Base-by-base conservation (phyloP, 768 basidiomycete species). In the Mycena pura region DNA sequence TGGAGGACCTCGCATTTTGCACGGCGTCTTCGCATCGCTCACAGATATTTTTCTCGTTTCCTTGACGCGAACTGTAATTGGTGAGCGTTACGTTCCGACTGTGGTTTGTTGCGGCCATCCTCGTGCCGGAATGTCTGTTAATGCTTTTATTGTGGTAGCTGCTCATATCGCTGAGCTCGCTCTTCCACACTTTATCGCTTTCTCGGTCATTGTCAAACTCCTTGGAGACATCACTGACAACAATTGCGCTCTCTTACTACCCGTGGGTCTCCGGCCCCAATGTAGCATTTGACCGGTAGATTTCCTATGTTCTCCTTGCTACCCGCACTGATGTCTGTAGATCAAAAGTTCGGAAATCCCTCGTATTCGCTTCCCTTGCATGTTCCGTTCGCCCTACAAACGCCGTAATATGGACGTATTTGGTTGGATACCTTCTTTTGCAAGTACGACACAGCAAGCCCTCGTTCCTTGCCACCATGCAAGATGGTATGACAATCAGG, bases 161-260 rank as follows among this genome's bases (percentile, higher is more conserved):
- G 34, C 81, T 95, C 60, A 72, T 99, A 34, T 93, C 94, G 25
- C 70, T 96, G 49, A 86, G 89, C 1, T 96, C 93, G 5, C 86
- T 96, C 70, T 99, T 98, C 77, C 86, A 99, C 74, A 86, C 85
- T 0, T 80, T 96, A 51, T 84, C 92, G 1, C 78, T 97, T 24
- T 91, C 95, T 4, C 85, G 97, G 32, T 92, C 95, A 1, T 77
- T 99, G 51, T 96, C 94, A 28, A 99, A 98, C 71, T 96, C 95
- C 13, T 76, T 96, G 25, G 97, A 99, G 70, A 95, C 95, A 0
- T 87, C 93, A 0, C 76, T 99, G 40, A 91, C 92, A 0, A 88
- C 88, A 0, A 74, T 90, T 39, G 96, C 95, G 1, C 82, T 96
- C 55, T 77, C 80, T 13, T 83, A 83, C 69, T 98, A 92, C 75